A percentile compares a stretch with the other conserved stretches of the same genome.
These are phyloP conservation scores for Ustilago lituana DNA, from an alignment of 1,284 basidiomycete genomes.

Conservation along the genomic window DNA sequence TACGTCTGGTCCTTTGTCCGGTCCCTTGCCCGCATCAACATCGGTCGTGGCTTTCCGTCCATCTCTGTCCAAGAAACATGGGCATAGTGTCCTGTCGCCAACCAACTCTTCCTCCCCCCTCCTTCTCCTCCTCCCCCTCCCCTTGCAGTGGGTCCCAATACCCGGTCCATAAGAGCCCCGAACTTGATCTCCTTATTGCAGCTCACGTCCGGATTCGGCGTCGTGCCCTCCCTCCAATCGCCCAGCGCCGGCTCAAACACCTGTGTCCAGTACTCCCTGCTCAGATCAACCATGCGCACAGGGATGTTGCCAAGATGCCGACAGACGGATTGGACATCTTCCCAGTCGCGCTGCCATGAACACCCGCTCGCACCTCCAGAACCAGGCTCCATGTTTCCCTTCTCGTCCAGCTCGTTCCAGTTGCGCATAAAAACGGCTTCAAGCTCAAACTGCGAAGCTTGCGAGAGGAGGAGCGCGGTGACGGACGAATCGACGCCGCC, in stretches of 20 bases:
- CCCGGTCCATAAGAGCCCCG: slow-evolving; percentile 77
- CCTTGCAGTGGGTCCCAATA: too few relatives aligned
- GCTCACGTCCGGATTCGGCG: slow-evolving; percentile 90
- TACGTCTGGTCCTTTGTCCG: slow-evolving; percentile 88
- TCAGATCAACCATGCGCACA: slow-evolving; percentile 60
- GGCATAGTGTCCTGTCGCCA: slow-evolving; percentile 94
- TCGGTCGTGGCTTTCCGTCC: slow-evolving; percentile 4
- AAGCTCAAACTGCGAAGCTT: slow-evolving; percentile 73
- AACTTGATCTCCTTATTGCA: slow-evolving; percentile 97
- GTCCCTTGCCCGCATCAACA: slow-evolving; percentile 52
- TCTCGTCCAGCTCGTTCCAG: slow-evolving; percentile 75
- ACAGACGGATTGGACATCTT: slow-evolving; percentile 85
- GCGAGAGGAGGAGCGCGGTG: slow-evolving; percentile 53
- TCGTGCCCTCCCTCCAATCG: slow-evolving; percentile 67
- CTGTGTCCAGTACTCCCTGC: slow-evolving; percentile 58
- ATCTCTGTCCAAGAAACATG: slow-evolving; percentile 70
- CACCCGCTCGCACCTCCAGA: slow-evolving; percentile 73
- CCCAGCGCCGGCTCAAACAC: slow-evolving; percentile 62
- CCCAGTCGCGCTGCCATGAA: slow-evolving; percentile 95
- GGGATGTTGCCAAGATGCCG: slow-evolving; percentile 74
- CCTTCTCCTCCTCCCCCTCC: too few relatives aligned
- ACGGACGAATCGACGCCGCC: slow-evolving; percentile 90
- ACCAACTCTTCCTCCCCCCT: slow-evolving; percentile 66
- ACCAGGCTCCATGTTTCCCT: slow-evolving; percentile 70
- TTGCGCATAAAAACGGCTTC: slow-evolving; percentile 91